Evolutionary conservation across 164 flowering plant genomes (phyloP).

Genomic region (Kalanchoe fedtschenkoi): DNA sequence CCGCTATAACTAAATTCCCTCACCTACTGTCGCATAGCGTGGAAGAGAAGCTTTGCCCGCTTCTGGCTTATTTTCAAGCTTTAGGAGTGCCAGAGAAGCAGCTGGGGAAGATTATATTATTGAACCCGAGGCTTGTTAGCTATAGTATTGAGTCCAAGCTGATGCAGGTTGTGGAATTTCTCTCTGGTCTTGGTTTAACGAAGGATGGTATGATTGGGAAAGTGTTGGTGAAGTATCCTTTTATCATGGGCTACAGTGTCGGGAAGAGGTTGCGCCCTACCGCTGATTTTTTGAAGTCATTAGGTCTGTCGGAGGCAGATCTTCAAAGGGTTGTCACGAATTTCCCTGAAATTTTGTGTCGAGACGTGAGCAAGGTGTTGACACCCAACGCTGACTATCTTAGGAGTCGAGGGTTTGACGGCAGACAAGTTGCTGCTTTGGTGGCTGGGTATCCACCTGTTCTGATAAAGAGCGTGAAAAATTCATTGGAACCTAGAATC

Average conservation of each 20-base stretch:
- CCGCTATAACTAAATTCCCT: constrained; percentile 71
- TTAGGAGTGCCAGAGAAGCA: constrained; percentile 71
- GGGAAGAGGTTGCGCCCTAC: constrained; percentile 80
- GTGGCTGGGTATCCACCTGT: constrained; percentile 78
- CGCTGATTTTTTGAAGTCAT: constrained; percentile 48
- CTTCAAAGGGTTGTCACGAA: constrained; percentile 53
- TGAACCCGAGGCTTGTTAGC: constrained; percentile 88
- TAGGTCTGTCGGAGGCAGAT: constrained; percentile 50
- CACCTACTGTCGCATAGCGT: constrained; percentile 74
- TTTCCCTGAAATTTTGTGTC: constrained; percentile 66
- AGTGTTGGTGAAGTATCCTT: constrained; percentile 65
- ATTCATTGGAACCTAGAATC: constrained; percentile 81
- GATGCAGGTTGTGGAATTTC: constrained; percentile 51
- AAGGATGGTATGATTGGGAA: constrained; percentile 75
- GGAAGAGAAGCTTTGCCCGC: constrained; percentile 91
- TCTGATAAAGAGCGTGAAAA: constrained; percentile 71
- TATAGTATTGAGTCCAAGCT: constrained; percentile 85
- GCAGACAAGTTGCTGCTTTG: constrained; percentile 46
- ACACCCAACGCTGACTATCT: constrained; percentile 54
- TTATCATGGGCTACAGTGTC: constrained; percentile 83
- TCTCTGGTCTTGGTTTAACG: constrained; percentile 44
- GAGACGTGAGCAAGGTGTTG: constrained; percentile 74
- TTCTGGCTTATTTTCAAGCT: constrained; percentile 77
- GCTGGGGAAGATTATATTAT: constrained; percentile 60
- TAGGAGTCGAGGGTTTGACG: constrained; percentile 45